Base-by-base conservation (phyloP, 2,329 filamentous ascomycete genomes). In the Venturia nashicola region DNA sequence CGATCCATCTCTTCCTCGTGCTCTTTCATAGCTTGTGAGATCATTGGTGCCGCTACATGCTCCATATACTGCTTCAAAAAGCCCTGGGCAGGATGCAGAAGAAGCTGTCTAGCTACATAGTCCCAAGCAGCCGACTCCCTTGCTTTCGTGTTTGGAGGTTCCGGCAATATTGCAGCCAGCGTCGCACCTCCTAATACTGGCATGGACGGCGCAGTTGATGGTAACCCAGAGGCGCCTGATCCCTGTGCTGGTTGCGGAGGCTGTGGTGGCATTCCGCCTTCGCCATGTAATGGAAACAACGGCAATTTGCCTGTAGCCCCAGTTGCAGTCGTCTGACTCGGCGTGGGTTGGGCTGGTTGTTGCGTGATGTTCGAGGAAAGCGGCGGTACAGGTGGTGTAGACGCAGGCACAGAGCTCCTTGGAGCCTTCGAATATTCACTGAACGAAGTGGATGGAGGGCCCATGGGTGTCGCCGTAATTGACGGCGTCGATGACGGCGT, bases 41-140 rank as follows among this genome's bases (percentile, higher is more conserved):
- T 59, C 32, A 63, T 42, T 23, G 46, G 61, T 39, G 34, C 36
- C 34, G 61, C 61, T 14, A 59, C 36, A 20, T 63, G 36, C 16
- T 44, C 61, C n/a, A 63, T 43, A 46, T 63, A 63, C 61, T 63
- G 44, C 36, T 57, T 63, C 40, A 63, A 27, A 11, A 57, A 40
- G 46, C 61, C 61, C 8, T 59, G 8, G 12, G 32, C n/a, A 9
- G 61, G 61, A 16, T 63, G 11, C n/a, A 55, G 12, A n/a, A 63
- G 32, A 42, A 63, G 36, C 23, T 57, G 46, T 55, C 51, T 51
- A 16, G 61, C 51, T 16, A 63, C 34, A 34, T 57, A 63, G 27
- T 63, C 34, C 46, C 12, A 40, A 11, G 44, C 46, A 34, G 59
- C 43, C n/a, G 16, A 8, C 18, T 46, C 39, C 20, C 20, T 43